Base-by-base conservation (phyloP, 371 early-diverging fungal genomes). In the Mucor circinelloides region DNA sequence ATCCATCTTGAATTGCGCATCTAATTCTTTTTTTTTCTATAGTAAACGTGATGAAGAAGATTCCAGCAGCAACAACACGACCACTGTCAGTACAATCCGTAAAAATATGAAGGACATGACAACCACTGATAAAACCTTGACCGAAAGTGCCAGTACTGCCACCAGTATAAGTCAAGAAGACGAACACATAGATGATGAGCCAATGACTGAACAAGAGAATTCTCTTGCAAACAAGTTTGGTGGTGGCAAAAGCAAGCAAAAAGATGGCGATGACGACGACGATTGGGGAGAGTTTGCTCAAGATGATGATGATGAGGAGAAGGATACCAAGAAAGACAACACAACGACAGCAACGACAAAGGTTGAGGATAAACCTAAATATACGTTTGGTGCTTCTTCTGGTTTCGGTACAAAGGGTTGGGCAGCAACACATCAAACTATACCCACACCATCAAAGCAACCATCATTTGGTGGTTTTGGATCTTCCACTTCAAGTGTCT, bases 351-450 rank as follows among this genome's bases (percentile, higher is more conserved):
- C 36, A 63, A 32, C 34, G 21, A 40, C 28, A 32, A 15, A 58
- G 32, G 38, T 30, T 15, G 44, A 63, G 21, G 58, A 52, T 9
- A 71, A 76, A 48, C 72, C 76, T 32, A 82, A 82, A 57, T 82
- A 82, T 60, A 74, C 80, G 1, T 82, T 82, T 76, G 82, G 82
- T 40, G 62, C 78, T 28, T 73, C 82, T 48, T 82, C 82, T 40
- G 82, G 82, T 10, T 82, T 82, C 54, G 82, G 82, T 40, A 76
- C 72, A 21, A 79, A 80, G 62, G 78, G 74, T 10, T 82, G 80
- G 82, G 72, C 70, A 21, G 64, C 75, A 19, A 32, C 70, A 42
- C 72, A 74, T 54, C 66, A 69, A 62, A 74, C 76, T 13, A 59
- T 76, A n/a, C 71, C 78, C n/a, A 60, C 46, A 23, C 58, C 79